Conservation (phyloP, 495 filamentous ascomycete species). For the Xylaria curta region DNA sequence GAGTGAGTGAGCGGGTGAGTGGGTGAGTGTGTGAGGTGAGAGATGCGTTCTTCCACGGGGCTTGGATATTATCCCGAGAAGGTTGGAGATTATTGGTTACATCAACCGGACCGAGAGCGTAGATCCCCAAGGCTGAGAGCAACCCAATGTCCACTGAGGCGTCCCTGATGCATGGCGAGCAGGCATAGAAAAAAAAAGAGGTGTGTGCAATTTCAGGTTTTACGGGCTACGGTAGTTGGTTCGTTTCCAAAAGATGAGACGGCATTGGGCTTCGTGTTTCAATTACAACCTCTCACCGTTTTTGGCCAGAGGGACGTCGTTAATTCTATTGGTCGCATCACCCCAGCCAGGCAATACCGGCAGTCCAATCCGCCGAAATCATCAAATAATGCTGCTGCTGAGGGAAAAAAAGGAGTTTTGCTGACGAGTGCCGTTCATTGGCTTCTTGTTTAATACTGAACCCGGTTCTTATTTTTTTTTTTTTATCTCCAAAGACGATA, state of each 20-base stretch:
- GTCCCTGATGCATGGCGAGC: conserved; percentile 6
- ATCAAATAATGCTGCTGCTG: neutral
- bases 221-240: neutral
- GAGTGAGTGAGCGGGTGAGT: neutral
- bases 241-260: conserved; percentile 6
- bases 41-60: neutral
- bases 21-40: neutral
- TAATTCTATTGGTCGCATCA: conserved; percentile 17
- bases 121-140: conserved; percentile 25
- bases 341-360: conserved; percentile 4
- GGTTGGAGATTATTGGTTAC: conserved; percentile 24
- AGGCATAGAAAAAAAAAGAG: conserved; percentile 6
- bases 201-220: conserved; percentile 2
- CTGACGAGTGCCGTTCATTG: neutral
- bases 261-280: neutral
- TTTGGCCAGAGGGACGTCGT: neutral
- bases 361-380: conserved; percentile 5
- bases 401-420: too few relatives aligned
- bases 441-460: neutral
- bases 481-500: neutral
- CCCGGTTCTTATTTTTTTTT: neutral
- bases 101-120: conserved; percentile 15
- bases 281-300: neutral
- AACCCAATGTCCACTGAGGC: conserved; percentile 7
- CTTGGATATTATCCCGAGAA: conserved; percentile 11